Conservation (phyloP, 805 yeast genomes). For the Saccharomycopsis javanensis region DNA sequence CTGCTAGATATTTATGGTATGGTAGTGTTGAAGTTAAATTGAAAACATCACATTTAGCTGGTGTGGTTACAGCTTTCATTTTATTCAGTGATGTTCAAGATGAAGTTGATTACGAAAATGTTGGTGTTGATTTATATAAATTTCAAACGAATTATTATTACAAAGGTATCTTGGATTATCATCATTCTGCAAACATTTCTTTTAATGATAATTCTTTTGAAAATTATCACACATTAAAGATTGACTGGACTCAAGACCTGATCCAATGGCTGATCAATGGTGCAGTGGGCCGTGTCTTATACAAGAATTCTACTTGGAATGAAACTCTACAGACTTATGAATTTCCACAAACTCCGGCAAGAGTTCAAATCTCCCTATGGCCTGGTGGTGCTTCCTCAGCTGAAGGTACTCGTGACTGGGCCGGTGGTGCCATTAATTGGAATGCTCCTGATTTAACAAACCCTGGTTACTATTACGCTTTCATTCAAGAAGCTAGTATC, state of each 20-base stretch:
- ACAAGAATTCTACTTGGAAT: slow-evolving; percentile 51
- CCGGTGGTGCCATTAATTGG: slow-evolving; percentile 88
- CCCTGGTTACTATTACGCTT: slow-evolving; percentile 75
- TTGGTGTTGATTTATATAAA: slow-evolving; percentile 58
- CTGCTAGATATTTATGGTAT: slow-evolving; percentile 77
- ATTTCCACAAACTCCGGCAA: slow-evolving; percentile 68
- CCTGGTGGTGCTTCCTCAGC: slow-evolving; percentile 56
- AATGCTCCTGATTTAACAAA: slow-evolving; percentile 57
- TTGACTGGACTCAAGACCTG: slow-evolving; percentile 75
- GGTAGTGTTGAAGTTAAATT: slow-evolving; percentile 65
- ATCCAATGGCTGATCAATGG: slow-evolving; percentile 72
- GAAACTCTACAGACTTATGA: slow-evolving; percentile 45
- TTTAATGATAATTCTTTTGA: slow-evolving; percentile 48
- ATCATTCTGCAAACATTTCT: slow-evolving; percentile 40
- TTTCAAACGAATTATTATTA: slow-evolving; percentile 77
- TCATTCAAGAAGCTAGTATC: slow-evolving; percentile 48
- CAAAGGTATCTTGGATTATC: slow-evolving; percentile 62
- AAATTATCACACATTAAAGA: slow-evolving; percentile 61
- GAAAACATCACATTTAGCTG: slow-evolving; percentile 64
- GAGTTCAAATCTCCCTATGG: slow-evolving; percentile 68
- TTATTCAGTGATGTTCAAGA: slow-evolving; percentile 77
- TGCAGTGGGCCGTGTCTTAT: slow-evolving; percentile 50
- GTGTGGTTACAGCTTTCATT: slow-evolving; percentile 80
- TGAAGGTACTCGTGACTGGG: slow-evolving; percentile 71
- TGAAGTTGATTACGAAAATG: slow-evolving; percentile 82